phyloP scores from a whole-genome alignment of 2,329 filamentous ascomycete species.

The Fusarium avenaceum region DNA sequence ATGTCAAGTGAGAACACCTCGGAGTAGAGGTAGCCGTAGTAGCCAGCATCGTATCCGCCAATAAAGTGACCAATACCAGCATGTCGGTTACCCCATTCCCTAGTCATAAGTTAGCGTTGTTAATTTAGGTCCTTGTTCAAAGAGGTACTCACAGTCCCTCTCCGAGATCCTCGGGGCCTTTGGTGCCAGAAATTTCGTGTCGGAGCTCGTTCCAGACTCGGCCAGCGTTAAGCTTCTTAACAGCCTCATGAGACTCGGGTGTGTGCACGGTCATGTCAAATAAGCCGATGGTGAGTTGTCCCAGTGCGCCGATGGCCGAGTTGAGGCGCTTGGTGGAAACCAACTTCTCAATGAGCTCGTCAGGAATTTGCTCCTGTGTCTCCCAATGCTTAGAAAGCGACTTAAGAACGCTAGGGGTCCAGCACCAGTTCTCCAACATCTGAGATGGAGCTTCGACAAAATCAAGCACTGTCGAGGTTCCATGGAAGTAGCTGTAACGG shows the following conservation, averaged over 20 bases:
- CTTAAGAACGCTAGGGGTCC: conserved; percentile 74
- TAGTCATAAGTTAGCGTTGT: conserved; percentile 52
- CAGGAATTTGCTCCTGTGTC: conserved; percentile 77
- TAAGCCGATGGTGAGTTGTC: conserved; percentile 84
- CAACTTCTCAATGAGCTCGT: conserved; percentile 79
- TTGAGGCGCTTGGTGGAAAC: conserved; percentile 86
- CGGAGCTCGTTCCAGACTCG: conserved; percentile 80
- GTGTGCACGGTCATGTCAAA: conserved; percentile 88
- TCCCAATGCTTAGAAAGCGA: conserved; percentile 80
- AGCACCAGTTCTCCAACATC: conserved; percentile 84
- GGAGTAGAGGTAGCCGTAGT: conserved; percentile 81
- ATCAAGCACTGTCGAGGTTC: conserved; percentile 74
- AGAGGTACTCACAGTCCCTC: conserved; percentile 62
- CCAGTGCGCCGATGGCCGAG: conserved; percentile 81
- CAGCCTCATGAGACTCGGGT: conserved; percentile 75
- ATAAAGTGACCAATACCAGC: conserved; percentile 87
- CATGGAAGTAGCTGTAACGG: conserved; percentile 75
- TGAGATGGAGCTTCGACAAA: conserved; percentile 80
- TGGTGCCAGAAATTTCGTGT: conserved; percentile 77
- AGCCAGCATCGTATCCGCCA: conserved; percentile 86
- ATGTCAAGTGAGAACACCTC: conserved; percentile 88
- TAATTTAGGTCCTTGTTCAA: background rate
- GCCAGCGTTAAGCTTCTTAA: conserved; percentile 74
- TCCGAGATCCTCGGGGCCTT: conserved; percentile 78
- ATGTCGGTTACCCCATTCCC: conserved; percentile 81